These are phyloP conservation scores for Globisporangium spinosum DNA, from an alignment of 352 stramenopile genomes.

Conservation along the genomic window DNA sequence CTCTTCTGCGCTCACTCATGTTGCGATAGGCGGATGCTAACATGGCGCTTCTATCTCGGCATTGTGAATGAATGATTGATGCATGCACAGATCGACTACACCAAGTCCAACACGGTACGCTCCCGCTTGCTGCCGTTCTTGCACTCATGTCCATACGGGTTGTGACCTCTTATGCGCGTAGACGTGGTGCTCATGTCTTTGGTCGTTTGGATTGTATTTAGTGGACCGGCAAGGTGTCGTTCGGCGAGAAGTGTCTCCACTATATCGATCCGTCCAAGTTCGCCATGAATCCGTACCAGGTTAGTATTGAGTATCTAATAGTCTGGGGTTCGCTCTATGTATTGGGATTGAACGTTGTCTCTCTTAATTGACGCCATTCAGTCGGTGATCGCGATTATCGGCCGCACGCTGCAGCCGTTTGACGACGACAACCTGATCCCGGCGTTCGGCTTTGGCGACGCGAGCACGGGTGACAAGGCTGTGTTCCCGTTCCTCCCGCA, in stretches of 20 bases:
- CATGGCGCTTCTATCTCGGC: neutral
- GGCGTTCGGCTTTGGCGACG: conserved; percentile 72
- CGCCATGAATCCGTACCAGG: conserved; percentile 66
- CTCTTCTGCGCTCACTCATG: neutral
- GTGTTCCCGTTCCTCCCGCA: conserved; percentile 53
- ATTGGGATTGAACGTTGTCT: neutral
- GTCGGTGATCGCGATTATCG: conserved; percentile 63
- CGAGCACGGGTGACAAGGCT: conserved; percentile 39
- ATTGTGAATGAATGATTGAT: neutral
- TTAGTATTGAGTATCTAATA: neutral
- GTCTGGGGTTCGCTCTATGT: neutral
- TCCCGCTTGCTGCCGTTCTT: neutral
- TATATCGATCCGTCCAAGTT: conserved; percentile 49
- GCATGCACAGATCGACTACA: conserved; percentile 62
- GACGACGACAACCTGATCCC: conserved; percentile 74
- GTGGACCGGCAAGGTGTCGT: conserved; percentile 67
- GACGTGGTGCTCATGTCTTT: neutral
- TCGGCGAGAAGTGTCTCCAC: conserved; percentile 62
- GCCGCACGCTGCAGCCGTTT: conserved; percentile 57
- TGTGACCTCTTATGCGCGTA: neutral
- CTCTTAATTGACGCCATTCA: conserved; percentile 4
- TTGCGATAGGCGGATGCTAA: neutral
- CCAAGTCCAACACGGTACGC: conserved; percentile 64
- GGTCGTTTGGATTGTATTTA: conserved; percentile 14
- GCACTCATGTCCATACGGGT: neutral